Conservation (phyloP, 768 basidiomycete genomes). For the Mycena vitilis region DNA sequence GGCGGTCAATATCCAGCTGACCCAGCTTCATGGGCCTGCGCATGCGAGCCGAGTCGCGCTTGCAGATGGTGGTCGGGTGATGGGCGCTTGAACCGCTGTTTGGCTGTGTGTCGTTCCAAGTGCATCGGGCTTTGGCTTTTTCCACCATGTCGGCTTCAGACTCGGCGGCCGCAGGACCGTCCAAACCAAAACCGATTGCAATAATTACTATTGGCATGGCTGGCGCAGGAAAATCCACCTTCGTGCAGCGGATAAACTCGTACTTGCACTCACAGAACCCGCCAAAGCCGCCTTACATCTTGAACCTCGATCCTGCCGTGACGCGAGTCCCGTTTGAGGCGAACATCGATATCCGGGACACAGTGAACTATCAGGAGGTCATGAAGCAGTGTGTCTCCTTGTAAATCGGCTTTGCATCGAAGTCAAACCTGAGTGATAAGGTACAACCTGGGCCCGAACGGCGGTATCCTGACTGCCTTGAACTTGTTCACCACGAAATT, state of each 20-base stretch:
- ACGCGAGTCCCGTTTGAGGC: conserved; percentile 91
- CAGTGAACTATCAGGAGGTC: conserved; percentile 96
- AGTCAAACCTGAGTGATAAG: conserved; percentile 54
- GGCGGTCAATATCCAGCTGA: too few species aligned
- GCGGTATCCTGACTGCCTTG: conserved; percentile 95
- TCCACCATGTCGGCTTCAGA: conserved; percentile 29
- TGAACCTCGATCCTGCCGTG: conserved; percentile 98
- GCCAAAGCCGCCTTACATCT: conserved; percentile 87
- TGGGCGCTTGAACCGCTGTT: background rate
- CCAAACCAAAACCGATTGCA: conserved; percentile 75
- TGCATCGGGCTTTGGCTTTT: conserved; percentile 6
- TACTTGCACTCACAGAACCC: conserved; percentile 80
- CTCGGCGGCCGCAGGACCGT: conserved; percentile 28
- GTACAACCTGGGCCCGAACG: conserved; percentile 98
- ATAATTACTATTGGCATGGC: conserved; percentile 97
- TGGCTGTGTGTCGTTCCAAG: background rate
- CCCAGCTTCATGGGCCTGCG: too few species aligned
- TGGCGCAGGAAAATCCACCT: conserved; percentile 96
- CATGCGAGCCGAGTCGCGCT: too few species aligned
- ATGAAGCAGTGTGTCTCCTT: conserved; percentile 93
- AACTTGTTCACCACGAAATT: conserved; percentile 99
- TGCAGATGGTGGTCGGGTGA: too few species aligned
- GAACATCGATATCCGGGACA: conserved; percentile 98
- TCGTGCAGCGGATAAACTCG: conserved; percentile 95
- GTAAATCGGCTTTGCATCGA: conserved; percentile 31